Evolutionary conservation across 2,329 filamentous ascomycete genomes (phyloP).

Genomic region (Colletotrichum aenigma): DNA sequence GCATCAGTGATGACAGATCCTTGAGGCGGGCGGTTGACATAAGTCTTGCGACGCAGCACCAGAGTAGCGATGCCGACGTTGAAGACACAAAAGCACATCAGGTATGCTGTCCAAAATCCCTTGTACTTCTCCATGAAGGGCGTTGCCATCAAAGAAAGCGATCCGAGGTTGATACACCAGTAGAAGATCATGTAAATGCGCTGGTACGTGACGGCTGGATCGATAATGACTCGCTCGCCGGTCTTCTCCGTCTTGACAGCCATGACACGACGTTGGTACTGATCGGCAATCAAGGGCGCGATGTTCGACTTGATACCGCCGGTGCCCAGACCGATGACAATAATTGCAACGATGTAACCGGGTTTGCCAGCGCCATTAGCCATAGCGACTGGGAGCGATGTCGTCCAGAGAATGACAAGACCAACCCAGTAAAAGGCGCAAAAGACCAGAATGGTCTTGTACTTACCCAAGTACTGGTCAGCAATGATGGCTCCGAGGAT

Average conservation of each 20-base stretch:
- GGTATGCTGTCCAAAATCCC: slow-evolving; percentile 71
- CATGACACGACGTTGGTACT: slow-evolving; percentile 61
- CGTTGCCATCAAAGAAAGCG: slow-evolving; percentile 69
- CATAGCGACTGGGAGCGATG: slow-evolving; percentile 44
- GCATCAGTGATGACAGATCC: slow-evolving; percentile 70
- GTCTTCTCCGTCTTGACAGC: slow-evolving; percentile 50
- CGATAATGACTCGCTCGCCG: slow-evolving; percentile 67
- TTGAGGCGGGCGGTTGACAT: slow-evolving; percentile 57
- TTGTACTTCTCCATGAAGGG: slow-evolving; percentile 70
- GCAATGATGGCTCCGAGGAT: slow-evolving; percentile 59
- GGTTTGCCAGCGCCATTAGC: slow-evolving; percentile 46
- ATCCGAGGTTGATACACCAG: slow-evolving; percentile 57
- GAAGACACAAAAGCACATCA: slow-evolving; percentile 61
- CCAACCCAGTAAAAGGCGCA: slow-evolving; percentile 62
- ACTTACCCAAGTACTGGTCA: slow-evolving; percentile 63
- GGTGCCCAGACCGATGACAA: slow-evolving; percentile 70
- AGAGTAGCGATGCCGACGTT: slow-evolving; percentile 54
- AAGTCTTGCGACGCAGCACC: slow-evolving; percentile 40
- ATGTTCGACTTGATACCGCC: slow-evolving; percentile 74
- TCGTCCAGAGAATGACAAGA: slow-evolving; percentile 57
- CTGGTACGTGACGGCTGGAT: slow-evolving; percentile 69
- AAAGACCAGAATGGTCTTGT: slow-evolving; percentile 65
- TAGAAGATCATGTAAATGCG: slow-evolving; percentile 79
- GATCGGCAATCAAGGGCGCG: slow-evolving; percentile 65
- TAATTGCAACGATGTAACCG: slow-evolving; percentile 58